These are phyloP conservation scores for Naematelia encephala DNA, from an alignment of 768 basidiomycete genomes.

Conservation along the genomic window DNA sequence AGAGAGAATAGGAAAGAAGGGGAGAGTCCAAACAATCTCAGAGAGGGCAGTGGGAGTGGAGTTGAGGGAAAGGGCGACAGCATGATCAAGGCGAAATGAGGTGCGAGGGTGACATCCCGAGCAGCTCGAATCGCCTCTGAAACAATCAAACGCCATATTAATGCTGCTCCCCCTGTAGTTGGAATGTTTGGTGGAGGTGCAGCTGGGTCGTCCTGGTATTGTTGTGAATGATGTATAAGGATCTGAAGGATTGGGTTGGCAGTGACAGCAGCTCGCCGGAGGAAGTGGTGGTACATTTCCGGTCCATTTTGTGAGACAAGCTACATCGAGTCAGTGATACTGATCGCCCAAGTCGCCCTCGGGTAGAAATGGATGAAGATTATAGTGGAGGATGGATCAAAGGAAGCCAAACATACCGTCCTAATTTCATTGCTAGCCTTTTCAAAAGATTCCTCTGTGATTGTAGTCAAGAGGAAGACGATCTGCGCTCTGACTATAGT, in stretches of 20 bases:
- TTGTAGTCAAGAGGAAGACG: conserved; percentile 90
- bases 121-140: conserved; percentile 46
- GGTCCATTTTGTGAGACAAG: conserved; percentile 94
- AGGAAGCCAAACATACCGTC: conserved; percentile 62
- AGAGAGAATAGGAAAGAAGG: conserved; percentile 41
- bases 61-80: conserved; percentile 34
- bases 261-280: conserved; percentile 88
- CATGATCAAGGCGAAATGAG: conserved; percentile 46
- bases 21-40: conserved; percentile 40
- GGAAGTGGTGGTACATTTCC: conserved; percentile 96
- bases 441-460: conserved; percentile 95
- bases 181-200: conserved; percentile 42
- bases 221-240: conserved; percentile 38
- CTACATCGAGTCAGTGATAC: conserved; percentile 53
- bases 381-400: background rate
- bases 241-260: conserved; percentile 53
- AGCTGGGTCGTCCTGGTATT: conserved; percentile 43
- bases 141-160: conserved; percentile 49
- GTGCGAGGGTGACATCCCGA: conserved; percentile 48
- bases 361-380: background rate
- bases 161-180: conserved; percentile 34
- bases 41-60: conserved; percentile 36
- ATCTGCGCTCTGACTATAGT: conserved; percentile 67
- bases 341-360: background rate
- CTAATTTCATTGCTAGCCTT: conserved; percentile 91